Conservation (phyloP, 768 basidiomycete species). For the Trametes elegans region DNA sequence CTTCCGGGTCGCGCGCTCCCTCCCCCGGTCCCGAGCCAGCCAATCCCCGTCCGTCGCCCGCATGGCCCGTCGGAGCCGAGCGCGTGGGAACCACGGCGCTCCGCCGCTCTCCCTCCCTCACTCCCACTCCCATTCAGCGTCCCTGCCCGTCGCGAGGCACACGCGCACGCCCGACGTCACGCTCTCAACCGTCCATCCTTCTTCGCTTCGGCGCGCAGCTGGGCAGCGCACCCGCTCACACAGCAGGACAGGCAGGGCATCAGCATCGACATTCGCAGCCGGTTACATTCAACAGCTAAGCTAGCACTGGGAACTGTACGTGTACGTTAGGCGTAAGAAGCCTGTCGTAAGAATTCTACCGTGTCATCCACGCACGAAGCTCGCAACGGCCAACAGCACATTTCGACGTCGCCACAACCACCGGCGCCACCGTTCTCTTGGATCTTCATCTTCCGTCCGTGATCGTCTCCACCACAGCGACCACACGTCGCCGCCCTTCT, state of each 20-base stretch:
- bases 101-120: background rate
- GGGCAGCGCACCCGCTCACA: too few relatives aligned
- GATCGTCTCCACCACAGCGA: slow-evolving; percentile 2
- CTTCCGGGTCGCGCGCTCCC: background rate
- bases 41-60: background rate
- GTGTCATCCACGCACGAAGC: background rate
- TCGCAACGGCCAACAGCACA: slow-evolving; percentile 1
- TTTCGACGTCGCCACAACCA: background rate
- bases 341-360: background rate
- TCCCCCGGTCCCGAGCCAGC: slow-evolving; percentile 7
- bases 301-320: background rate
- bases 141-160: background rate
- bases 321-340: background rate
- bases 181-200: too few relatives aligned
- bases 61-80: slow-evolving; percentile 19
- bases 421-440: background rate
- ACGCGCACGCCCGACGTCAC: background rate
- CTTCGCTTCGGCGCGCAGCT: too few relatives aligned
- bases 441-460: background rate
- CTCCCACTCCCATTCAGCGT: background rate
- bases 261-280: background rate
- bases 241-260: too few relatives aligned
- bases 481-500: background rate
- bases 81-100: slow-evolving; percentile 12
- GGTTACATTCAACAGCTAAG: background rate